Percentiles rank a stretch among this genome's conserved stretches.
Evolutionary conservation across 106 monocot species (phyloP).

Genomic region (Apostasia shenzhenica): DNA sequence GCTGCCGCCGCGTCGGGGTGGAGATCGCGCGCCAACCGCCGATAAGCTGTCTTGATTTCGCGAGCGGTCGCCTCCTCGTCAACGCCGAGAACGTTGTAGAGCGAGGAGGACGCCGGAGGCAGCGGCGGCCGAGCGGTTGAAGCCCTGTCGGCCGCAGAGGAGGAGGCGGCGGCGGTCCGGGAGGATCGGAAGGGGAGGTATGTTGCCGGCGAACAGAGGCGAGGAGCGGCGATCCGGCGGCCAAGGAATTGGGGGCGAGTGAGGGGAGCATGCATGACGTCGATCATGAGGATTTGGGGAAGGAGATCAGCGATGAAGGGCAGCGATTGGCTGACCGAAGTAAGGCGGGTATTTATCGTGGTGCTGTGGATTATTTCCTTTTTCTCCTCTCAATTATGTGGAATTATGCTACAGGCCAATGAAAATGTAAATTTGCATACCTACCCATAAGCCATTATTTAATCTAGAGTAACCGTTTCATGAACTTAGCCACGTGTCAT

Average conservation of each 20-base stretch:
- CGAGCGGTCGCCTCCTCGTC: not conserved
- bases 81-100: conserved; percentile 5
- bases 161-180: not conserved
- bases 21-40: conserved; percentile 34
- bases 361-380: too few species aligned
- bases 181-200: not conserved
- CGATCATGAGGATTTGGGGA: not conserved
- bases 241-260: not conserved
- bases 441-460: too few species aligned
- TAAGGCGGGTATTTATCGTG: too few species aligned
- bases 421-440: too few species aligned
- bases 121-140: not conserved
- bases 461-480: too few species aligned
- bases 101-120: not conserved
- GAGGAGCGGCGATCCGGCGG: conserved; percentile 1
- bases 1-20: conserved; percentile 40
- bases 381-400: too few species aligned
- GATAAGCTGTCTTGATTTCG: conserved; percentile 21
- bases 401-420: too few species aligned
- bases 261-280: not conserved
- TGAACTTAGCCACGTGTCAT: too few species aligned
- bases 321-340: too few species aligned
- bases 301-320: not conserved
- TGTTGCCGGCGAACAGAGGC: not conserved
- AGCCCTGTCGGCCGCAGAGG: not conserved